Percentiles rank a stretch among this genome's conserved stretches.
Evolutionary conservation across 352 stramenopile species (phyloP).

Genomic region (Phytophthora nicotianae): DNA sequence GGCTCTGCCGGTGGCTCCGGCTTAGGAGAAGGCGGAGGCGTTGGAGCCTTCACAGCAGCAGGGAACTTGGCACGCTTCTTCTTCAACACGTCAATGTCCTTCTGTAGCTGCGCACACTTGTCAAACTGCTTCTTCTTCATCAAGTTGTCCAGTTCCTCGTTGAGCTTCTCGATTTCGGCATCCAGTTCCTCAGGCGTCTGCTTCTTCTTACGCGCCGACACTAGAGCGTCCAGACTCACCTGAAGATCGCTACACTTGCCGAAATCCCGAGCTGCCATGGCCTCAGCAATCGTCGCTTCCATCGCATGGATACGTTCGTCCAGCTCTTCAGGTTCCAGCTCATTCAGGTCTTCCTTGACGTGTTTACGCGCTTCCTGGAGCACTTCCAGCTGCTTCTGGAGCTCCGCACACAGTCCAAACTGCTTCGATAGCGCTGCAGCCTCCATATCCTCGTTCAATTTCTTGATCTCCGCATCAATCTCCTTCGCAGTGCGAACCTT

Average conservation of each 20-base stretch:
- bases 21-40: constrained; percentile 37
- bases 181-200: constrained; percentile 87
- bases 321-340: constrained; percentile 82
- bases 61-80: constrained; percentile 68
- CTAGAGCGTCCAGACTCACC: constrained; percentile 65
- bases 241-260: constrained; percentile 80
- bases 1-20: constrained; percentile 36
- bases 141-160: constrained; percentile 59
- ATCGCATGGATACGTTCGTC: constrained; percentile 80
- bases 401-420: constrained; percentile 77
- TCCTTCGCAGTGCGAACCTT: constrained; percentile 89
- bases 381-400: constrained; percentile 83
- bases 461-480: constrained; percentile 80
- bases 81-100: constrained; percentile 83
- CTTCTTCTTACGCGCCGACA: constrained; percentile 84
- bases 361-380: constrained; percentile 76
- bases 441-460: constrained; percentile 82
- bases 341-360: constrained; percentile 86
- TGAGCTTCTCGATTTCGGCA: constrained; percentile 75
- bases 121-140: constrained; percentile 89
- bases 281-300: constrained; percentile 69
- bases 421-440: constrained; percentile 73
- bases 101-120: constrained; percentile 87
- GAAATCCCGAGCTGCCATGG: constrained; percentile 83
- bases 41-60: constrained; percentile 33